phyloP scores from a whole-genome alignment of 2,329 filamentous ascomycete genomes.

The Xylaria sp. region DNA sequence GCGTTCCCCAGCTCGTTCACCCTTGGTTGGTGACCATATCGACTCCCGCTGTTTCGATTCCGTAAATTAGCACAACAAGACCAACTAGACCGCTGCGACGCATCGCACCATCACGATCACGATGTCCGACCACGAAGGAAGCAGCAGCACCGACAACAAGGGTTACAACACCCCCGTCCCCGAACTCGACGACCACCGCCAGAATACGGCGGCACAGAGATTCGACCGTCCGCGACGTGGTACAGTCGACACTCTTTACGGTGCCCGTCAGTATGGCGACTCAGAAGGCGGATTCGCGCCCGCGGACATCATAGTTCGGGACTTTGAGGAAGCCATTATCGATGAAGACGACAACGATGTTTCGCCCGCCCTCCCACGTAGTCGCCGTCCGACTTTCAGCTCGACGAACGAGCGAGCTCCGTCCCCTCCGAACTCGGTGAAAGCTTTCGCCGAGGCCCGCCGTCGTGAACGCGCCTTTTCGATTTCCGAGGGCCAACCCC shows the following conservation, averaged over 20 bases:
- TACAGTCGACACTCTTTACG: conserved; percentile 67
- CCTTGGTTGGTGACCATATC: conserved; percentile 1
- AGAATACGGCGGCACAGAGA: conserved; percentile 57
- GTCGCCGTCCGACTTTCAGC: conserved; percentile 53
- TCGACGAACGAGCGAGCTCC: conserved; percentile 58
- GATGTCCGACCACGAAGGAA: conserved; percentile 65
- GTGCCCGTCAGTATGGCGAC: conserved; percentile 42
- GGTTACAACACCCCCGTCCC: conserved; percentile 70
- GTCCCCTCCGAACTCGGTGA: conserved; percentile 94
- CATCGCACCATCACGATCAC: conserved; percentile 34
- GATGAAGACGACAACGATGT: conserved; percentile 62
- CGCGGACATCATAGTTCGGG: conserved; percentile 51
- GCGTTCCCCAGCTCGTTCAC: conserved; percentile 21
- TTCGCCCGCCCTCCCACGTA: conserved; percentile 40
- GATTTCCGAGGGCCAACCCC: conserved; percentile 42
- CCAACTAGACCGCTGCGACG: conserved; percentile 28
- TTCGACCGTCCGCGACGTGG: conserved; percentile 60
- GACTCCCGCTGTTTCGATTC: not conserved
- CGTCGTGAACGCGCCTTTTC: conserved; percentile 72
- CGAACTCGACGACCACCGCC: conserved; percentile 82
- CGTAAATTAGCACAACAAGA: not conserved
- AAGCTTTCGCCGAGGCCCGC: conserved; percentile 89
- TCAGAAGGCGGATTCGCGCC: conserved; percentile 37
- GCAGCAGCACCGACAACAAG: conserved; percentile 50
- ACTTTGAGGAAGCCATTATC: conserved; percentile 80